These are phyloP conservation scores for Ambrosia hybrid DNA, from an alignment of 140 eudicot species.

Conservation along the genomic window DNA sequence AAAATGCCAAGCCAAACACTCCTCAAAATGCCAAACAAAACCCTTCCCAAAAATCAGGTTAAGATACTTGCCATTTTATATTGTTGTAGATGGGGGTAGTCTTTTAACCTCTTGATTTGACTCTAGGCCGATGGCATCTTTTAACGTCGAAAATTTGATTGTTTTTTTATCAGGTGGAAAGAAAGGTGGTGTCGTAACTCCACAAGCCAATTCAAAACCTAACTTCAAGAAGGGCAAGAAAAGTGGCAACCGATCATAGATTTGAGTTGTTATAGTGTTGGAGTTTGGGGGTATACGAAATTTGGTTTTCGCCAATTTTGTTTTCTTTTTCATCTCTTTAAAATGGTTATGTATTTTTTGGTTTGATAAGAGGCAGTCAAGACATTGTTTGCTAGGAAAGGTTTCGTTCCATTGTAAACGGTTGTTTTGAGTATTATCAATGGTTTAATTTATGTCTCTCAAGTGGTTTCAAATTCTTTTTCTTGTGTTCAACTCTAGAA, in stretches of 20 bases:
- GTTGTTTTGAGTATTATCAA: neutral
- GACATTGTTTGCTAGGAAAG: neutral
- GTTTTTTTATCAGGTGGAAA: too few species aligned
- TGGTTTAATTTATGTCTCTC: neutral
- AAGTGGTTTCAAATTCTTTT: too few species aligned
- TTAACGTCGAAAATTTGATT: too few species aligned
- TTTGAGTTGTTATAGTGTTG: neutral
- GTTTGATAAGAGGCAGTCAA: neutral
- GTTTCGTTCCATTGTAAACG: neutral
- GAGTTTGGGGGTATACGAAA: neutral
- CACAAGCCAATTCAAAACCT: constrained; percentile 27
- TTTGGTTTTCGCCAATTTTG: constrained; percentile 11
- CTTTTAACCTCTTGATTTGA: too few species aligned
- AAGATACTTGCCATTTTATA: neutral
- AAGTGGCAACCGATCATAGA: constrained; percentile 27
- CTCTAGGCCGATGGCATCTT: too few species aligned
- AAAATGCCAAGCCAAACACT: constrained; percentile 4
- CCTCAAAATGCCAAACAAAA: constrained; percentile 32
- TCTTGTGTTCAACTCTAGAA: too few species aligned
- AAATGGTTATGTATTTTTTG: neutral
- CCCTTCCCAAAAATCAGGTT: constrained; percentile 24
- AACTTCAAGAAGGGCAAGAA: constrained; percentile 34
- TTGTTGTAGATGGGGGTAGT: too few species aligned
- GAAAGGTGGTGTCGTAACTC: neutral
- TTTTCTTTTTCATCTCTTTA: neutral